Base-by-base conservation (phyloP, 1,284 basidiomycete genomes). In the Lignosus rhinocerotis region DNA sequence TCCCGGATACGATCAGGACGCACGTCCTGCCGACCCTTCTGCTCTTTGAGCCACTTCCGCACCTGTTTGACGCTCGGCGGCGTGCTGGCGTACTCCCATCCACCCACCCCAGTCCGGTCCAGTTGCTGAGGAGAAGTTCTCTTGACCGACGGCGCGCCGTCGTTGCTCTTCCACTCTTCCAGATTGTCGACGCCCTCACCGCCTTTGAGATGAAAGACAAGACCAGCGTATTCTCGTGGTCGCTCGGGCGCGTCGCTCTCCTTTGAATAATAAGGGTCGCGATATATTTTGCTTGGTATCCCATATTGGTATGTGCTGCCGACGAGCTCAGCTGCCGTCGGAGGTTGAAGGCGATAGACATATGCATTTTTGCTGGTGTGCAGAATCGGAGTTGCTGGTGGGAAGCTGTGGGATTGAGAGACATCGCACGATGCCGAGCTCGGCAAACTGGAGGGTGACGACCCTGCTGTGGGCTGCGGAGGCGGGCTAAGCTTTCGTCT, bases 141-240 rank as follows among this genome's bases (percentile, higher is more conserved):
- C 12, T 33, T 38, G 11, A 19, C 11, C 11, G 53, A 16, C 6
- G 39, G 42, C n/a, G 44, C 45, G 34, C 25, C 32, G 19, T 54
- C 56, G 30, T 48, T 30, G 30, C 34, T 42, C 48, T 73, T 62
- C 85, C 87, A 90, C 36, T 82, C 78, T 38, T 84, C 78, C 30
- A 91, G 72, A 38, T 69, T 69, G 33, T 71, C 69, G 6, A 88
- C 72, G 8, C 84, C 83, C 39, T 76, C 74, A 2, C 82, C 82
- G 8, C 86, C 82, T 66, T 87, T 87, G 17, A 96, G 76, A 44
- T 81, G 78, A 71, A 91, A 96, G 30, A 85, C 72, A 1, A 93
- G 74, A 0, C 94, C 95, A 12, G 87, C 94, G 68, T 92, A 96
- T 71, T 94, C 90, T 66, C 87, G 81, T 0, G 89, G 76, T 14